phyloP scores from a whole-genome alignment of 2,329 filamentous ascomycete genomes.

The Sarocladium oryzae region DNA sequence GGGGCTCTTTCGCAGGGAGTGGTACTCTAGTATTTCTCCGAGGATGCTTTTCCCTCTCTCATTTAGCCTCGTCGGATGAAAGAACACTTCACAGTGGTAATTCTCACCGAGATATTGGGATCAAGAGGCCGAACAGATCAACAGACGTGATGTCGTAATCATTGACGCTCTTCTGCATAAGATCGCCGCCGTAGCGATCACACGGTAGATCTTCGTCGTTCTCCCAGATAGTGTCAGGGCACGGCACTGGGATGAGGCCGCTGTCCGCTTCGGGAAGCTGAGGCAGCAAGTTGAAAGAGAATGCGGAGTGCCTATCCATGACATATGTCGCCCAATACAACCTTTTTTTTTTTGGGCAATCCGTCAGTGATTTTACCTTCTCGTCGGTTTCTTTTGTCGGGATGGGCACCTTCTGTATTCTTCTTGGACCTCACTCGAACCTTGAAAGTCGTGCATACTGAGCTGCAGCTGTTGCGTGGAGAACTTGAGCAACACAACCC shows the following conservation, averaged over 20 bases:
- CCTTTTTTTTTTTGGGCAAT: background rate
- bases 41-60: background rate
- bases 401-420: constrained; percentile 2
- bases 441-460: background rate
- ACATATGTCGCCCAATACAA: background rate
- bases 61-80: no score
- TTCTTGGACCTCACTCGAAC: background rate
- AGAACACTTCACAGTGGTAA: no score
- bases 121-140: constrained; percentile 1
- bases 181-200: background rate
- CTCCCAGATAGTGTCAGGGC: background rate
- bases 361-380: background rate
- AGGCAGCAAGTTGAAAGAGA: background rate
- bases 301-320: constrained; percentile 1
- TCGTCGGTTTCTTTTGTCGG: background rate
- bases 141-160: background rate
- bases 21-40: background rate
- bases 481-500: background rate
- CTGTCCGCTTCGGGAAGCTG: background rate
- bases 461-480: background rate
- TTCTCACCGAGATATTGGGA: background rate
- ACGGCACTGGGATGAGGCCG: background rate
- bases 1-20: background rate
- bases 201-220: background rate
- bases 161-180: background rate